Base-by-base conservation (phyloP, 345 rosid genomes). In the Dovyalis caffra region DNA sequence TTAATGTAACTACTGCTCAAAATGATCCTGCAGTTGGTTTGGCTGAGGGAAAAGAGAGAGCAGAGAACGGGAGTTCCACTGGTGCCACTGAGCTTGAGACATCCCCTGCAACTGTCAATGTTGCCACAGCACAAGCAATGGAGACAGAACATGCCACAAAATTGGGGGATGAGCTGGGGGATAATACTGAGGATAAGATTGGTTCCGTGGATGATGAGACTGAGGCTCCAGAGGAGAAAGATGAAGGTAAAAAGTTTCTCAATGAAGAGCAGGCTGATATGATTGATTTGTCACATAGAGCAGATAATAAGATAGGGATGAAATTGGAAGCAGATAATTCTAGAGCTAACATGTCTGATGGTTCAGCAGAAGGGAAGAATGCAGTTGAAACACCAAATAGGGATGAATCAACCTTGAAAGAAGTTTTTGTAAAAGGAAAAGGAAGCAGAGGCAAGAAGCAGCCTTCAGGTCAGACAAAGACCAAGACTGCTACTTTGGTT, bases 201-300 rank as follows among this genome's bases (percentile, higher is more conserved):
- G 77, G 60, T 16, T 69, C 64, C 57, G 69, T 81, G 77, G 88
- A 84, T 71, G 87, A 83, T 63, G 90, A 87, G 74, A 88, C 92
- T 40, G 80, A 86, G 78, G 75, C 85, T 75, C 87, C 91, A 49
- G 85, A 84, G 64, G 94, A 88, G 64, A 79, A 79, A 62, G 79
- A 74, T 73, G 77, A 79, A 60, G 26, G 4, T 76, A 87, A 67
- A 66, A 69, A 75, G 61, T 43, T 68, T 6, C 35, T 21, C 25
- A 68, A 76, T 64, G 69, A 74, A 76, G 84, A 83, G 60, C 82
- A 75, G 43, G 29, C 75, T 51, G 79, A 71, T 69, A 69, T 51
- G 60, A 74, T 64, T 74, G 72, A 70, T 58, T 69, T 53, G 53
- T 18, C 69, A 40, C 43, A 33, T 14, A 70, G 74, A 64, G 76